Base-by-base conservation (phyloP, 148 eudicot genomes). In the Polygonum maritimum region DNA sequence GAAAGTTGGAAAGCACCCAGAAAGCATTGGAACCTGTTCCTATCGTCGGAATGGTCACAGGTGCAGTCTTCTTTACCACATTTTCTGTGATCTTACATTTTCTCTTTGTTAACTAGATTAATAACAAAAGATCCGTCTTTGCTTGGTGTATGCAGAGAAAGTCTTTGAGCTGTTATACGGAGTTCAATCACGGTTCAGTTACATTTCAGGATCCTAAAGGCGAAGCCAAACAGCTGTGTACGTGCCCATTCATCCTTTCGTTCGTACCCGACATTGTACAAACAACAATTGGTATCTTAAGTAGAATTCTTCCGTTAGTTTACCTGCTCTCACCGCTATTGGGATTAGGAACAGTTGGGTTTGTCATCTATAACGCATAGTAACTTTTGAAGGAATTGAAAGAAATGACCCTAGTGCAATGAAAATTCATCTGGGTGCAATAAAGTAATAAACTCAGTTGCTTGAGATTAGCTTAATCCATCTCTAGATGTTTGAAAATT, bases 171-270 rank as follows among this genome's bases (percentile, higher is more conserved):
- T 94, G 48, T 72, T 94, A 26, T 80, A 84, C 54, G 97, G 98
- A 80, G 98, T 93, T 63, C 98, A 95, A 77, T 88, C 98, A 15
- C 89, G 98, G n/a, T 95, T 92, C 84, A 90, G 92, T 74, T 92
- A 95, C 88, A 95, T 90, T 92, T 95, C 97, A 0, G 98, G 97
- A 81, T 95, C 98, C 73, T 94, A 82, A 67, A 67, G 71, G 38
- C 11, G 19, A 67, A 67, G 19, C n/a, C 70, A 63, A 63, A 16
- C 45, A 35, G 19, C 31, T 26, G 31, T 26, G 31, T 26, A 26
- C 41, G 2, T 5, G 70, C n/a, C 16, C 44, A 7, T n/a, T 14
- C 71, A 5, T 67, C 14, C 69, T 31, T 0, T 67, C 36, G 21
- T 67, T 18, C 45, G 15, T 10, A 15, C 71, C 71, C 16, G 21